phyloP scores from a whole-genome alignment of 306 rosid genomes.

The Crotalaria pallida region DNA sequence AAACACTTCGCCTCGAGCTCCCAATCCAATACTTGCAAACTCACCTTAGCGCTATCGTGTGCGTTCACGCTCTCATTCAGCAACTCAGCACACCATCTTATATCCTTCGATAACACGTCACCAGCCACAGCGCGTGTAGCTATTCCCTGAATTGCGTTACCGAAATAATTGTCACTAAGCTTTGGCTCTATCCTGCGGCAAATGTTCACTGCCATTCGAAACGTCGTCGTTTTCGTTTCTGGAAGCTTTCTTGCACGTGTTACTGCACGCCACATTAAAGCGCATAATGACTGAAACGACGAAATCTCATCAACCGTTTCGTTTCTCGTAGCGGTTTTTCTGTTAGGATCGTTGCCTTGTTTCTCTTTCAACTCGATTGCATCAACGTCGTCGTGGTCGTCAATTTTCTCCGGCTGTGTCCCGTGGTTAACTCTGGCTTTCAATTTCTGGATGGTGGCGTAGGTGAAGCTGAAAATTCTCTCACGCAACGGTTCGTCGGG shows the following conservation, averaged over 20 bases:
- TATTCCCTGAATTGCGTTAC: constrained; percentile 79
- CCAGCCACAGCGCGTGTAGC: constrained; percentile 38
- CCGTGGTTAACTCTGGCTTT: constrained; percentile 42
- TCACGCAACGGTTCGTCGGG: constrained; percentile 41
- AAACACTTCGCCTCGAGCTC: constrained; percentile 60
- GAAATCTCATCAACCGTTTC: constrained; percentile 41
- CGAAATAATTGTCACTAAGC: constrained; percentile 53
- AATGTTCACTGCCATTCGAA: constrained; percentile 74
- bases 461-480: constrained; percentile 64
- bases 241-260: constrained; percentile 71
- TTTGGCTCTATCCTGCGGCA: constrained; percentile 68
- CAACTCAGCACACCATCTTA: constrained; percentile 70
- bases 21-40: constrained; percentile 62
- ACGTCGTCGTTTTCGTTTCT: constrained; percentile 47
- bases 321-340: constrained; percentile 22
- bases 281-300: constrained; percentile 73
- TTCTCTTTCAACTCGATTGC: constrained; percentile 52
- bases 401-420: background rate
- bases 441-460: constrained; percentile 45
- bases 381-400: constrained; percentile 15
- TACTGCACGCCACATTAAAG: constrained; percentile 60
- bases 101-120: constrained; percentile 44
- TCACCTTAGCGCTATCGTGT: constrained; percentile 47
- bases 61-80: constrained; percentile 56
- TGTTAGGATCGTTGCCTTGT: constrained; percentile 36